Conservation (phyloP, 352 stramenopile genomes). For the Plasmopara viticola region DNA sequence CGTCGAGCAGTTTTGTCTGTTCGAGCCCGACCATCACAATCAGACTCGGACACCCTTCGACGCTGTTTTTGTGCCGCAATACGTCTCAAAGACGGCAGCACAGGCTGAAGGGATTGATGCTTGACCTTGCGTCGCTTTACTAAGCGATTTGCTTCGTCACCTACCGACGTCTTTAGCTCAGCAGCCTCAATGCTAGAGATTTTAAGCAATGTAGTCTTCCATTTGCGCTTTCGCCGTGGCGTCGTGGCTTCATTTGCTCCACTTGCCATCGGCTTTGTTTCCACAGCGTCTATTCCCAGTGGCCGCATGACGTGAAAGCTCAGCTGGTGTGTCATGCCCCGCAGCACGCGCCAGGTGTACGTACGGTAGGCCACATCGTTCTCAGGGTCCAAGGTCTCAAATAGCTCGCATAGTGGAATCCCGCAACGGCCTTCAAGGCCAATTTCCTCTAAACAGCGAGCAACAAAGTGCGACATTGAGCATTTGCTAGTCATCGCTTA, state of each 20-base stretch:
- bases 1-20: slow-evolving; percentile 6
- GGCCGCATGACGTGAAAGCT: slow-evolving; percentile 62
- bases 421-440: slow-evolving; percentile 71
- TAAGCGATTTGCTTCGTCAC: slow-evolving; percentile 2
- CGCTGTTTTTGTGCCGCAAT: slow-evolving; percentile 43
- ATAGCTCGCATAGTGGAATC: slow-evolving; percentile 52
- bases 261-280: slow-evolving; percentile 10
- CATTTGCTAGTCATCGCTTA: slow-evolving; percentile 13
- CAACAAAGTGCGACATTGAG: slow-evolving; percentile 60
- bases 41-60: slow-evolving; percentile 23
- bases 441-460: slow-evolving; percentile 75
- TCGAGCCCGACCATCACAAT: slow-evolving; percentile 20
- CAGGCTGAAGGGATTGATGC: slow-evolving; percentile 30
- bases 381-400: slow-evolving; percentile 49
- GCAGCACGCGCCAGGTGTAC: slow-evolving; percentile 60
- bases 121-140: slow-evolving; percentile 27
- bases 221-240: slow-evolving; percentile 55
- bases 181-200: slow-evolving; percentile 5
- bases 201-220: slow-evolving; percentile 57
- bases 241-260: background rate
- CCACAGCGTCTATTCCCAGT: slow-evolving; percentile 3
- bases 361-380: slow-evolving; percentile 45
- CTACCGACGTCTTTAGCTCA: slow-evolving; percentile 1
- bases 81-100: slow-evolving; percentile 43
- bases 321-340: slow-evolving; percentile 44